Base-by-base conservation (phyloP, 2,329 filamentous ascomycete genomes). In the Fusarium mundagurra region DNA sequence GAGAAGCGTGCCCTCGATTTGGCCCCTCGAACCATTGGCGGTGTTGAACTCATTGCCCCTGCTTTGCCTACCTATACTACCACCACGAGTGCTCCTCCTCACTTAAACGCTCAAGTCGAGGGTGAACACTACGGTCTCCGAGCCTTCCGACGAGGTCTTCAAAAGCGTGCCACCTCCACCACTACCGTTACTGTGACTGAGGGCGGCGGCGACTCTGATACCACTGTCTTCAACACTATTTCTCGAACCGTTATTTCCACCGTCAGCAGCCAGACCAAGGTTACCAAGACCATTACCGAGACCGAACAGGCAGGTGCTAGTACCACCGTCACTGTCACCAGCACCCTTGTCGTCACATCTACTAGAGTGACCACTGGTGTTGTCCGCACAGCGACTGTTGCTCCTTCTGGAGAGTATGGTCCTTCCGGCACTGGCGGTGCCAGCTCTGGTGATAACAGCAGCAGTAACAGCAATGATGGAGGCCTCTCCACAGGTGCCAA, bases 401-500 rank as follows among this genome's bases (percentile, higher is more conserved):
- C 71, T 14, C 74, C 79, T 22, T 78, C 78, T 3, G 77, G 77
- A 67, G 75, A 69, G 47, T 71, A 78, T 59, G 75, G 76, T 16
- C 53, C 74, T 60, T 69, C 72, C 29, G 71, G 67, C 29, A 72
- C 67, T 41, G 64, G 57, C 54, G 64, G 61, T 16, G 47, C 74
- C 43, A 63, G 50, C 20, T 60, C 71, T 14, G 67, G 59, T 54
- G 59, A 58, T 24, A 67, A 53, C 51, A 71, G 57, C 66, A 67
- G 61, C 67, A 69, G 70, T 66, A 69, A 24, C 65, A 67, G 69
- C 64, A 50, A 65, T 38, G 61, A 60, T 43, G 71, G 75, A 16
- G 82, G 84, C 9, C 80, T 86, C 16, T 83, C 82, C 3, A 83
- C 80, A 12, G 84, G 84, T 34, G 84, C 84, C 69, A 85, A 85